Evolutionary conservation across 1,284 basidiomycete genomes (phyloP).

Genomic region (Calocybe gambosa): DNA sequence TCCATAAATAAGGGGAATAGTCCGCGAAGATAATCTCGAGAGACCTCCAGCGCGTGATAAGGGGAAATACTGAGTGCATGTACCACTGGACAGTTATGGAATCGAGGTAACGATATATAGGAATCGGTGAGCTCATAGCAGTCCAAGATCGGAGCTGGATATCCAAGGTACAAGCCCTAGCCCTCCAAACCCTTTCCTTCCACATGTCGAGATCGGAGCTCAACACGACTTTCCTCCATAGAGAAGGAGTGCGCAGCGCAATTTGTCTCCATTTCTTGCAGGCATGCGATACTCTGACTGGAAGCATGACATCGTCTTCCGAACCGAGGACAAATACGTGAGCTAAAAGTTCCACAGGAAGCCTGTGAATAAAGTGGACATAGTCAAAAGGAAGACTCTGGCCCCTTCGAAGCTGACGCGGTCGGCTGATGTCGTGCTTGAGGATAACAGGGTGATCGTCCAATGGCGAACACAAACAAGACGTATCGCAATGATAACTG

Average conservation of each 20-base stretch:
- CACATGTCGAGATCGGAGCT: constrained; percentile 47
- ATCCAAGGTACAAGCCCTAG: constrained; percentile 53
- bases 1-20: constrained; percentile 59
- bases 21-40: constrained; percentile 49
- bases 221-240: constrained; percentile 56
- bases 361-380: constrained; percentile 39
- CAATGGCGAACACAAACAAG: constrained; percentile 12
- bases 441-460: constrained; percentile 7
- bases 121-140: constrained; percentile 20
- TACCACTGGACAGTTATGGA: constrained; percentile 48
- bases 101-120: constrained; percentile 32
- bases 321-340: constrained; percentile 57
- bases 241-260: constrained; percentile 46
- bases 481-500: constrained; percentile 14
- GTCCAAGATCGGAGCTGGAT: constrained; percentile 38
- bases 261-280: constrained; percentile 56
- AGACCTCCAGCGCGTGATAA: constrained; percentile 52
- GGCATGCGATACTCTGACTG: constrained; percentile 56
- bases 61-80: constrained; percentile 49
- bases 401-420: constrained; percentile 26
- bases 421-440: constrained; percentile 23
- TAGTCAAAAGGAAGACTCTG: constrained; percentile 15
- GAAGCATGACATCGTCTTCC: constrained; percentile 47
- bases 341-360: constrained; percentile 57
- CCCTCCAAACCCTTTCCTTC: constrained; percentile 50